Base-by-base conservation (phyloP, 257 asterid species). In the Nicotiana otophora region DNA sequence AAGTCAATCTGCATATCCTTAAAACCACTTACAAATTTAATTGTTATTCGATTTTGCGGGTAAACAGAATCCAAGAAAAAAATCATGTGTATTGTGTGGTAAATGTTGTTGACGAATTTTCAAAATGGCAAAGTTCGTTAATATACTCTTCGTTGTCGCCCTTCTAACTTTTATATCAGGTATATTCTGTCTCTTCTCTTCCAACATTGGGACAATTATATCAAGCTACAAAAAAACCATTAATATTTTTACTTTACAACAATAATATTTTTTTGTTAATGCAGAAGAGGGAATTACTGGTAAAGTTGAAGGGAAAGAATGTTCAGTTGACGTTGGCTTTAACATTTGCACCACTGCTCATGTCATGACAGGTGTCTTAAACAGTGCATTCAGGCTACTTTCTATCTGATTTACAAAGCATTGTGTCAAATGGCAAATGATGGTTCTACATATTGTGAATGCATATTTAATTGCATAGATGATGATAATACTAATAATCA, bases 361-460 rank as follows among this genome's bases (percentile, higher is more conserved):
- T 33, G 75, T 33, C 34, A 33, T 33, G 75, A 66, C 19, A 6
- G 19, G 17, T 66, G 48, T 16, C 4, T 7, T 2, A 66, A 17
- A 16, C 17, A 1, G 8, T 31, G 75, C 15, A 16, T 31, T 6
- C 7, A 31, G 36, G 51, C 48, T 66, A 31, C 75, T 31, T 31
- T 66, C 36, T 66, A 66, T 66, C 4, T 66, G 7, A 66, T 66
- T 31, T 66, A 66, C 9, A 66, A 66, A 16, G 74, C 74, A 31
- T 7, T 6, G 0, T 66, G 75, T 66, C 75, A 66, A 66, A 66
- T 66, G 36, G 51, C 31, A 10, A 6, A 16, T 36, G 5, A 36
- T 69, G 77, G 77, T 69, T 69, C 55, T 36, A 69, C 55, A 69
- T 69, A 4, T 69, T 68, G 77, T 69, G 33, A 69, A 69, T 69